A percentile compares a stretch with the other conserved stretches of the same genome.
These are phyloP conservation scores for Magnolia changhungtana DNA, from an alignment of 164 flowering plant genomes.

Conservation along the genomic window DNA sequence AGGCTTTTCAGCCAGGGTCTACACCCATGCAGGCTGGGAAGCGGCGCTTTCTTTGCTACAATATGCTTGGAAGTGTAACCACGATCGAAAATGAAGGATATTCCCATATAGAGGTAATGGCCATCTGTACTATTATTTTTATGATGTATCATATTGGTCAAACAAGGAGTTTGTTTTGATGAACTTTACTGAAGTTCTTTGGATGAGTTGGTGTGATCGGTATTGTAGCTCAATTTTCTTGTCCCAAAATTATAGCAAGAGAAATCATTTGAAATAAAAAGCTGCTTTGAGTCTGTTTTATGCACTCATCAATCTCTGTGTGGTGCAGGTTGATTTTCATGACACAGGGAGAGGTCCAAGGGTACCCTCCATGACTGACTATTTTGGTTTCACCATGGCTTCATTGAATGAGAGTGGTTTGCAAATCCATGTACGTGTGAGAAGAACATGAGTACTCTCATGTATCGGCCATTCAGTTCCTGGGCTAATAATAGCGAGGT, in stretches of 20 bases:
- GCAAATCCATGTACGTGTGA: conserved; percentile 91
- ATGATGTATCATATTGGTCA: neutral
- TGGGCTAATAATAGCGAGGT: conserved; percentile 99
- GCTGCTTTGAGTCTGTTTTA: neutral
- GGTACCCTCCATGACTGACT: conserved; percentile 94
- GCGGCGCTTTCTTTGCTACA: conserved; percentile 82
- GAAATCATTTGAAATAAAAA: neutral
- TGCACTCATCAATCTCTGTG: neutral
- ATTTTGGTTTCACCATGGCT: conserved; percentile 98
- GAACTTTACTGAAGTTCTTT: neutral
- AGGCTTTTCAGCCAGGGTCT: conserved; percentile 87
- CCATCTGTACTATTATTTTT: neutral
- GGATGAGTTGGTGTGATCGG: neutral
- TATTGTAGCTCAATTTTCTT: neutral
- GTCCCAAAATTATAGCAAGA: neutral
- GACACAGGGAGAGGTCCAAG: conserved; percentile 92
- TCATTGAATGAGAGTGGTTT: conserved; percentile 85
- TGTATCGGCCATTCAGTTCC: conserved; percentile 95
- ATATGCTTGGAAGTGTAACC: conserved; percentile 90
- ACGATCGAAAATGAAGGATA: conserved; percentile 77
- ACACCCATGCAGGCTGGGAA: conserved; percentile 78
- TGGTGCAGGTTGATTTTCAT: conserved; percentile 87
- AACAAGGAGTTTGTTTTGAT: neutral
- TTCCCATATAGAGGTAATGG: conserved; percentile 82
- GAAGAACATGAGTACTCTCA: conserved; percentile 85